Percentiles rank a stretch among this genome's conserved stretches.
Evolutionary conservation across 2,329 filamentous ascomycete genomes (phyloP).

Genomic region (Didymella arachidicola): DNA sequence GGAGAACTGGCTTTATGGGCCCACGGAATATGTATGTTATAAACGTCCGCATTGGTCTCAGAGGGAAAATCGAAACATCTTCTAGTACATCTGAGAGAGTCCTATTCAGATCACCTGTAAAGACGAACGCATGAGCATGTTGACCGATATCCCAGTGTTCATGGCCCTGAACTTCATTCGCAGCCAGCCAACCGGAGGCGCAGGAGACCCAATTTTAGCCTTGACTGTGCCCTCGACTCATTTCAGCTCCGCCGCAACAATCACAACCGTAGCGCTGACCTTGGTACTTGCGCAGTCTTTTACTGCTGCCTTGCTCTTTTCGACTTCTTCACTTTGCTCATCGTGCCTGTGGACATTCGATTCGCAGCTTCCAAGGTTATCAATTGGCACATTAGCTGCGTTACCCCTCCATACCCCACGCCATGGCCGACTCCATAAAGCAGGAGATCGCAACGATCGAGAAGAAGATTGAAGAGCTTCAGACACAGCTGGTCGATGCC

Average conservation of each 20-base stretch:
- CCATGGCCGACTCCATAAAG: constrained; percentile 42
- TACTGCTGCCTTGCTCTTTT: constrained; percentile 2
- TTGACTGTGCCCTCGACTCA: constrained; percentile 20
- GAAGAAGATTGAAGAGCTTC: constrained; percentile 43
- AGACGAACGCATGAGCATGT: not conserved
- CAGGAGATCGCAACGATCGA: constrained; percentile 45
- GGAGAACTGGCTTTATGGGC: not conserved
- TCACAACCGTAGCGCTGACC: constrained; percentile 19
- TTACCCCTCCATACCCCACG: constrained; percentile 40
- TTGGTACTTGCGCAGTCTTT: constrained; percentile 7
- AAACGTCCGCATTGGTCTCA: no score
- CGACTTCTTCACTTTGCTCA: not conserved
- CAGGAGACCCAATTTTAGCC: constrained; percentile 23
- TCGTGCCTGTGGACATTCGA: not conserved
- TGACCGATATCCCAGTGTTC: not conserved
- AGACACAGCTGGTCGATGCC: constrained; percentile 42
- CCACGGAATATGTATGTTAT: not conserved
- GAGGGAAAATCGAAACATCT: not conserved
- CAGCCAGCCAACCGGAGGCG: constrained; percentile 21
- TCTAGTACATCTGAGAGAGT: not conserved
- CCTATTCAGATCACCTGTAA: not conserved
- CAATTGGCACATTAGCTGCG: constrained; percentile 25
- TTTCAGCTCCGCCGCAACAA: constrained; percentile 20
- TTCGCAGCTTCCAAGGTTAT: not conserved
- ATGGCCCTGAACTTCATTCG: not conserved